Conservation (phyloP, 1,139 yeast species). For the Geotrichum cucujoidarum region DNA sequence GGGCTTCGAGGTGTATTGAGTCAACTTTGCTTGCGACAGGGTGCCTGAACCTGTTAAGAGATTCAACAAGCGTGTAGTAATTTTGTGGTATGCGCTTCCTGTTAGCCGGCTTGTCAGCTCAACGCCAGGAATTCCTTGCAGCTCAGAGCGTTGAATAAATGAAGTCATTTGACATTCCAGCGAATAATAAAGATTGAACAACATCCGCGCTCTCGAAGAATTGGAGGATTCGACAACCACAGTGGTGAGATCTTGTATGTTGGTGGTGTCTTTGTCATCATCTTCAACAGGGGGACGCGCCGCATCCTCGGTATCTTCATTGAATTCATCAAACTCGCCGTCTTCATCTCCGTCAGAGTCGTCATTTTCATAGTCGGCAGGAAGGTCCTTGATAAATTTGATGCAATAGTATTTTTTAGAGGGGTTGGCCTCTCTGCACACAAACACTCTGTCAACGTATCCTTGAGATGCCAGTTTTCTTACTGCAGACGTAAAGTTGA, state of each 20-base stretch:
- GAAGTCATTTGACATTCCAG: slow-evolving; percentile 58
- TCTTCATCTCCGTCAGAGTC: slow-evolving; percentile 29
- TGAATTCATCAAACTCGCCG: slow-evolving; percentile 36
- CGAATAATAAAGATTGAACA: slow-evolving; percentile 55
- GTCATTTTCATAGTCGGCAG: slow-evolving; percentile 29
- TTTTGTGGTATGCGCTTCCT: slow-evolving; percentile 52
- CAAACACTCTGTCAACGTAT: slow-evolving; percentile 53
- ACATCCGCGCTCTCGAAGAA: slow-evolving; percentile 8
- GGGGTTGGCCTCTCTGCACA: slow-evolving; percentile 48
- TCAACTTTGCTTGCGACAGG: slow-evolving; percentile 36
- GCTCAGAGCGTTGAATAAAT: slow-evolving; percentile 40
- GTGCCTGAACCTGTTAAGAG: slow-evolving; percentile 32
- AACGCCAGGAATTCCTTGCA: slow-evolving; percentile 54
- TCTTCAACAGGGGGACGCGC: slow-evolving; percentile 32
- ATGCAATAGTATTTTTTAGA: slow-evolving; percentile 52
- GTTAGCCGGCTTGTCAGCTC: slow-evolving; percentile 46
- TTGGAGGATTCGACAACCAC: slow-evolving; percentile 2
- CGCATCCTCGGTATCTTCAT: slow-evolving; percentile 30
- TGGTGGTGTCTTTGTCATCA: slow-evolving; percentile 27
- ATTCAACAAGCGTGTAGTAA: slow-evolving; percentile 49
- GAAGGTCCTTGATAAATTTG: slow-evolving; percentile 51
- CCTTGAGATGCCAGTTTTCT: slow-evolving; percentile 49
- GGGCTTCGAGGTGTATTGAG: slow-evolving; percentile 13
- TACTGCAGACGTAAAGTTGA: slow-evolving; percentile 50
- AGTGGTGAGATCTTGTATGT: slow-evolving; percentile 11